phyloP scores from a whole-genome alignment of 495 filamentous ascomycete species.

The Neurospora sp. region DNA sequence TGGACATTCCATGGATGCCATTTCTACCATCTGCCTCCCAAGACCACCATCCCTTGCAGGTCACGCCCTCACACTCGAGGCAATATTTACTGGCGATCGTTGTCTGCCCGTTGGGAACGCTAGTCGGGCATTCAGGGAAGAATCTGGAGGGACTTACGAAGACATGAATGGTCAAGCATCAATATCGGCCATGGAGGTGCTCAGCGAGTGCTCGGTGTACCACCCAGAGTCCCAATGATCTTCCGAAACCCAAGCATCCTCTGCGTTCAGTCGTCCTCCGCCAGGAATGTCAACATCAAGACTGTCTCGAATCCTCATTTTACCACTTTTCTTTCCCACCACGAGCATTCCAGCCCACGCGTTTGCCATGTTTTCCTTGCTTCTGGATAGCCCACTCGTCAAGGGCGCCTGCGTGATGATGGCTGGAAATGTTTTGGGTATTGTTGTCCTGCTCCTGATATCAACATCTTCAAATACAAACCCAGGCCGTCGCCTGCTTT shows the following conservation, averaged over 20 bases:
- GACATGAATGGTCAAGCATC: not conserved
- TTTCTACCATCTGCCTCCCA: not conserved
- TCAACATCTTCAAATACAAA: constrained; percentile 1
- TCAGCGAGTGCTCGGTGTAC: not conserved
- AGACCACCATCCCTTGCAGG: not conserved
- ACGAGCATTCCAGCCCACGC: not conserved
- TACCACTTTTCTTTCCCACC: not conserved
- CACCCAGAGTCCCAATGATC: not conserved
- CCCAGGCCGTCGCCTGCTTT: not conserved
- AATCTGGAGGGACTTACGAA: not conserved
- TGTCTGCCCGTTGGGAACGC: not conserved
- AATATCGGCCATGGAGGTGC: not conserved
- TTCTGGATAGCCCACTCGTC: not conserved
- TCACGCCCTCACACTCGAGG: not conserved
- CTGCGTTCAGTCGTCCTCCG: not conserved
- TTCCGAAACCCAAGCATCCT: not conserved
- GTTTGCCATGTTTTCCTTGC: not conserved
- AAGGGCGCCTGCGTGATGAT: not conserved
- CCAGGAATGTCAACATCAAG: not conserved
- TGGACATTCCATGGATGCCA: not conserved
- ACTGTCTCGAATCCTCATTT: constrained; percentile 2
- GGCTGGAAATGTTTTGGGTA: not conserved
- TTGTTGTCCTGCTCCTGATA: not conserved
- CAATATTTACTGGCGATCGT: not conserved
- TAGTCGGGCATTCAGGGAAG: not conserved